Conservation (phyloP, 2,329 filamentous ascomycete genomes). For the Fusarium clavum region DNA sequence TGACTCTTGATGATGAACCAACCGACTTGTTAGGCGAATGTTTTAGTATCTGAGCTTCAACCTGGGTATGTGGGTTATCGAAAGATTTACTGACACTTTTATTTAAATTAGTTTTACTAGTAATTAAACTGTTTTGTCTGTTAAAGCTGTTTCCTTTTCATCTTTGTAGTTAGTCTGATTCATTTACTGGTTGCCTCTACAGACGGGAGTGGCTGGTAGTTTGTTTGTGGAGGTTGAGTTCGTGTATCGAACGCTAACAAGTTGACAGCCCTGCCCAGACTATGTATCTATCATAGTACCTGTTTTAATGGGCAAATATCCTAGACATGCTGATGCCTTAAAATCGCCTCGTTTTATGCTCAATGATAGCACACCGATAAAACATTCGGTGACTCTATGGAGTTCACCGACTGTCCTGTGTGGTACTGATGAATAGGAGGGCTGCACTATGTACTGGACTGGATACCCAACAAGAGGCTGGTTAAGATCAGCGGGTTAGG, state of each 20-base stretch:
- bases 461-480: constrained; percentile 14
- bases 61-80: constrained; percentile 23
- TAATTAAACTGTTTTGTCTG: neutral
- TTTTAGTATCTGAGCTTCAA: constrained; percentile 18
- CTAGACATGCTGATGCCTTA: neutral
- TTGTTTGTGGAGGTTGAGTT: constrained; percentile 28
- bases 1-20: neutral
- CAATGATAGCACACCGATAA: constrained; percentile 12
- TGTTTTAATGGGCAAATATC: neutral
- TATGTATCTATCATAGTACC: neutral
- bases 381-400: constrained; percentile 14
- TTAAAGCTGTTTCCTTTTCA: constrained; percentile 1
- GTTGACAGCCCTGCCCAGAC: constrained; percentile 3
- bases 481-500: neutral
- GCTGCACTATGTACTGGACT: constrained; percentile 5
- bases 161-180: neutral
- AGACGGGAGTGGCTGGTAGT: constrained; percentile 33
- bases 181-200: neutral
- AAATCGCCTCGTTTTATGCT: neutral
- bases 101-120: constrained; percentile 3
- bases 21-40: constrained; percentile 11
- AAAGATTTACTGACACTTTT: constrained; percentile 17
- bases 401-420: constrained; percentile 31
- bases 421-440: constrained; percentile 3
- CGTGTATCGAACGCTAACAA: constrained; percentile 23